A percentile compares a stretch with the other conserved stretches of the same genome.
Conservation (phyloP, 2,329 filamentous ascomycete species). For the Diaporthe ilicicola region DNA sequence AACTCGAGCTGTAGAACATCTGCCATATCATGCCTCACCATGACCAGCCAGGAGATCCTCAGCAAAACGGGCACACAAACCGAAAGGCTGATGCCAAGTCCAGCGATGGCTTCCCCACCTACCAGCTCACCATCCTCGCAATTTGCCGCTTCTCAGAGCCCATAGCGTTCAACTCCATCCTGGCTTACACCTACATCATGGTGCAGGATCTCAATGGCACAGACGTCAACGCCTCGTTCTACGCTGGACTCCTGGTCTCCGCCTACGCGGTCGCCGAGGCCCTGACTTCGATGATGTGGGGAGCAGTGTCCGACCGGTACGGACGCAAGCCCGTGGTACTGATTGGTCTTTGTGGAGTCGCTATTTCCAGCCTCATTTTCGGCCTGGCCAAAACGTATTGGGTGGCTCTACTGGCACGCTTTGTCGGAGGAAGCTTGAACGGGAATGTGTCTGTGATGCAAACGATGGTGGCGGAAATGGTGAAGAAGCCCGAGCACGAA, state of each 20-base stretch:
- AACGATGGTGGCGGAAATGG: conserved; percentile 53
- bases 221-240: conserved; percentile 55
- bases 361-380: conserved; percentile 51
- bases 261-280: conserved; percentile 54
- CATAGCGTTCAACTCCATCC: conserved; percentile 55
- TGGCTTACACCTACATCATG: conserved; percentile 54
- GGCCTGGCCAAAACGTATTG: conserved; percentile 51
- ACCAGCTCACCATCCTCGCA: conserved; percentile 54
- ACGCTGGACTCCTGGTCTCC: conserved; percentile 56
- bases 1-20: not conserved
- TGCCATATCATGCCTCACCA: conserved; percentile 22
- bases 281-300: conserved; percentile 52
- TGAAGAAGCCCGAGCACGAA: conserved; percentile 51
- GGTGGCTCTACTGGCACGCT: conserved; percentile 51
- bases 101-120: conserved; percentile 48
- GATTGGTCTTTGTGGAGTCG: conserved; percentile 42
- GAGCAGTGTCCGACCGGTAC: conserved; percentile 49
- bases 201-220: conserved; percentile 49
- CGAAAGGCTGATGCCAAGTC: not conserved
- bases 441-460: conserved; percentile 52
- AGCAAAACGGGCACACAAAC: not conserved
- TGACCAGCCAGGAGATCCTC: not conserved
- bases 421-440: conserved; percentile 50
- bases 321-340: conserved; percentile 45
- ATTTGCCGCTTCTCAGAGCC: conserved; percentile 56